phyloP scores from a whole-genome alignment of 1,284 basidiomycete species.

The Schizopora paradoxa region DNA sequence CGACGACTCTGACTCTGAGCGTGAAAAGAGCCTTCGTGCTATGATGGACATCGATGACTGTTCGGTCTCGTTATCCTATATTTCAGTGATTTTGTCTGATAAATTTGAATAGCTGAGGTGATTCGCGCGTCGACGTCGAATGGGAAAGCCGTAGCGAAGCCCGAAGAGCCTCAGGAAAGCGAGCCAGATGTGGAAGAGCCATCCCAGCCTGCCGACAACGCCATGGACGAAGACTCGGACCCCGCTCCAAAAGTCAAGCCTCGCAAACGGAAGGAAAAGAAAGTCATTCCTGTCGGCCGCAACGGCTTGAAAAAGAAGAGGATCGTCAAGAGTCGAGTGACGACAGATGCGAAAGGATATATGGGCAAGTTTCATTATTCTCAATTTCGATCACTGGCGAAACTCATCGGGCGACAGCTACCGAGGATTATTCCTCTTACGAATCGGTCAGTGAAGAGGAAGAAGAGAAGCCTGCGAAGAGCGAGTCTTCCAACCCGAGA shows the following conservation, averaged over 20 bases:
- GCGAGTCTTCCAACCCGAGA: constrained; percentile 10
- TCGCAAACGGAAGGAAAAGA: constrained; percentile 54
- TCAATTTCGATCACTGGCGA: background rate
- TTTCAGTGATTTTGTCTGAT: background rate
- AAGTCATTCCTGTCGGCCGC: constrained; percentile 55
- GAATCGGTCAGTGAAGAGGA: constrained; percentile 66
- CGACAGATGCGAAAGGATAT: constrained; percentile 62
- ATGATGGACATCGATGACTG: constrained; percentile 79
- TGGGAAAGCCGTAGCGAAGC: constrained; percentile 28
- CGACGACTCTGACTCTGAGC: constrained; percentile 32
- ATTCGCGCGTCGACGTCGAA: constrained; percentile 41
- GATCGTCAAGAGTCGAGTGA: constrained; percentile 51
- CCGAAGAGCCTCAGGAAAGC: constrained; percentile 18
- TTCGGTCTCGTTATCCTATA: constrained; percentile 28
- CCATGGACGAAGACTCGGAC: constrained; percentile 33
- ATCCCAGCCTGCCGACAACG: constrained; percentile 25
- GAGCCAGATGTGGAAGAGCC: constrained; percentile 20
- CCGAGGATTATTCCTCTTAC: constrained; percentile 73
- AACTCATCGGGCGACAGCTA: constrained; percentile 38
- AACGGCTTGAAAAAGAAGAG: constrained; percentile 72
- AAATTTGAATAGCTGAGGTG: background rate
- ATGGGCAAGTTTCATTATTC: constrained; percentile 43
- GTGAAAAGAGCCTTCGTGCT: constrained; percentile 44
- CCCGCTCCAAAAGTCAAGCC: constrained; percentile 36
- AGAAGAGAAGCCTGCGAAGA: constrained; percentile 28